phyloP scores from a whole-genome alignment of 202 grass and related monocot species.

The Panicum virgatum region DNA sequence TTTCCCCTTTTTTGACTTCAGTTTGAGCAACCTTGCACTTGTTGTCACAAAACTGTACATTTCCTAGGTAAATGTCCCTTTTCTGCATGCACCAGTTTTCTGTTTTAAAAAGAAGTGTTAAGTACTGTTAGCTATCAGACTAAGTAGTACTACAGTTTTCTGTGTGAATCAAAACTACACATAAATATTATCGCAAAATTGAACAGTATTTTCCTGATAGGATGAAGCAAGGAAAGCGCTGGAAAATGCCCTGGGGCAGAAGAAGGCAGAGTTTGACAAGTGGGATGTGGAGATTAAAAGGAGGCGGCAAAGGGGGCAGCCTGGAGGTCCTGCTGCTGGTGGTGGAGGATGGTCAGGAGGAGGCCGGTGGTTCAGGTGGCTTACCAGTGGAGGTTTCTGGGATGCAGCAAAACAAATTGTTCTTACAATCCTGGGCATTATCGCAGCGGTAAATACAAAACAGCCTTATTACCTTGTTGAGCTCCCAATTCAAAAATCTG shows the following conservation, averaged over 20 bases:
- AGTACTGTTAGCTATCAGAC: neutral
- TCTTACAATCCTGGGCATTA: constrained; percentile 69
- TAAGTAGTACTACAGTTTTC: neutral
- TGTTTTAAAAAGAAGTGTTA: neutral
- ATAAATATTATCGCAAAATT: neutral
- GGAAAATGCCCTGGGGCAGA: constrained; percentile 53
- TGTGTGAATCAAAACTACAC: neutral
- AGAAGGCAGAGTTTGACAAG: constrained; percentile 46
- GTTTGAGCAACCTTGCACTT: neutral
- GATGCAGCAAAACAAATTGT: constrained; percentile 62
- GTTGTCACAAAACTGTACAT: neutral
- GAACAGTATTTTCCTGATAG: constrained; percentile 11
- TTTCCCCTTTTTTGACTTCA: neutral
- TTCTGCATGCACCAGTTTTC: neutral
- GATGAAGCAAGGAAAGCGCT: constrained; percentile 58
- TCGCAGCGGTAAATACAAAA: constrained; percentile 41
- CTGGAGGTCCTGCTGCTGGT: constrained; percentile 40
- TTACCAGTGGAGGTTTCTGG: constrained; percentile 66
- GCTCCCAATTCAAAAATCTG: neutral
- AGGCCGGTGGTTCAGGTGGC: constrained; percentile 74
- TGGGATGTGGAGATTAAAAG: constrained; percentile 47
- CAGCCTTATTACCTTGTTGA: neutral
- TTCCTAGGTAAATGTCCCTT: neutral
- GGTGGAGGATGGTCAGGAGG: constrained; percentile 65
- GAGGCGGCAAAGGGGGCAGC: constrained; percentile 21